Evolutionary conservation across 2,329 filamentous ascomycete genomes (phyloP), one percentile per base, ranked within the genome.

Genomic region (Emergomyces africanus): DNA sequence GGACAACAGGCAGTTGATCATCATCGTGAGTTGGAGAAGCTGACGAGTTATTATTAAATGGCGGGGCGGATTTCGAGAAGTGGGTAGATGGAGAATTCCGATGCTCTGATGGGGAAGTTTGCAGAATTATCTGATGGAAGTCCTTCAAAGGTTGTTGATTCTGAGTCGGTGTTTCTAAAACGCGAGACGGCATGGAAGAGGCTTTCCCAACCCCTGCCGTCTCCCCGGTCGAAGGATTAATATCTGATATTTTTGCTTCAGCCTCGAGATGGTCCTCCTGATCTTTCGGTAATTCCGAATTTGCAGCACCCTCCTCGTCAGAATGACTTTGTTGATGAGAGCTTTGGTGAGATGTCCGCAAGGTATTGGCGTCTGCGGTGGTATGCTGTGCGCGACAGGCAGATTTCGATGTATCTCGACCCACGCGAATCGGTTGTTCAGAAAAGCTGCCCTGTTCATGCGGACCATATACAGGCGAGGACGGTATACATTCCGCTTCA

Each of bases 121-220:
- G 73, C 4, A 72, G 66, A 42, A 69, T 61, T 44, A 68, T 65
- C 48, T 71, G 67, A 12, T 62, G 64, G 46, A 65, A 59, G 54
- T 54, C 61, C 54, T 57, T 66, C 37, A 60, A 61, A 48, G 61
- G 64, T n/a, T 25, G 18, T 39, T 54, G 23, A 14, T 63, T 65
- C 30, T 69, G 67, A 49, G 72, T 62, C 23, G 74, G 74, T 5
- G 74, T 76, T 62, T 75, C 72, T 23, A 67, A 68, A n/a, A 75
- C 66, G 41, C 67, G 70, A 30, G 73, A 74, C 9, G 69, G 70
- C 66, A 74, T 70, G 12, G 72, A 74, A 5, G 72, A 74, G 6
- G 67, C 64, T 57, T 73, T 72, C 10, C 12, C 50, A n/a, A 35
- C n/a, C 23, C 33, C 54, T 18, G n/a, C n/a, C 6, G 30, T 20